Percentiles rank a stretch among this genome's conserved stretches.
Evolutionary conservation across 2,329 filamentous ascomycete genomes (phyloP).

Genomic region (Drechmeria coniospora): DNA sequence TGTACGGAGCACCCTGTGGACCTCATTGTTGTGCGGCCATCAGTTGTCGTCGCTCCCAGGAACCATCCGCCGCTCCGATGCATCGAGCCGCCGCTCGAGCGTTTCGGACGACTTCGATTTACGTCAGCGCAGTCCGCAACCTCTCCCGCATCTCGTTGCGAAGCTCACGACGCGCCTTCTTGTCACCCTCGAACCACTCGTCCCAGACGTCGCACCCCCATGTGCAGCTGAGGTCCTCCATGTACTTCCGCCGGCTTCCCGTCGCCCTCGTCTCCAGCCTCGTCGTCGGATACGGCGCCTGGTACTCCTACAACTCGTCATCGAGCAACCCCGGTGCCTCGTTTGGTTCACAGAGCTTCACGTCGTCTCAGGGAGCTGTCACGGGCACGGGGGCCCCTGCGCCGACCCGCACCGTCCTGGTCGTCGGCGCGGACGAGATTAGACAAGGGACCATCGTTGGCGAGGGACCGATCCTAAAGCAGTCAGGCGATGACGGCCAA

Average conservation of each 20-base stretch:
- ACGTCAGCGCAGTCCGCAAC: constrained; percentile 46
- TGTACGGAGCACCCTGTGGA: no score
- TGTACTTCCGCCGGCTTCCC: constrained; percentile 57
- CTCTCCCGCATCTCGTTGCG: constrained; percentile 27
- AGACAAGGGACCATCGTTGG: constrained; percentile 77
- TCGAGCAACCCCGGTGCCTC: no score
- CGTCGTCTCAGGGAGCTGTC: constrained; percentile 17
- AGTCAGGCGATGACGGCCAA: constrained; percentile 68
- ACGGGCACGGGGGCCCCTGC: constrained; percentile 18
- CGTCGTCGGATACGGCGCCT: constrained; percentile 57
- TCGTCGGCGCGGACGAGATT: constrained; percentile 81
- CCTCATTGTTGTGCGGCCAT: no score
- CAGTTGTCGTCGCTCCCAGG: no score
- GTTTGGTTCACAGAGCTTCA: constrained; percentile 29
- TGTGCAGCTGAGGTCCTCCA: constrained; percentile 48
- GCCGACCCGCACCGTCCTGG: constrained; percentile 53
- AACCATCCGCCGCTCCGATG: constrained; percentile 36
- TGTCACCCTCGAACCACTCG: constrained; percentile 10
- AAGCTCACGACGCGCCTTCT: constrained; percentile 22
- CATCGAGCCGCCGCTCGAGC: constrained; percentile 56
- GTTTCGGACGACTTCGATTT: constrained; percentile 51
- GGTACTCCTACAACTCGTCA: constrained; percentile 52
- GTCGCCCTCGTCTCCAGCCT: constrained; percentile 53
- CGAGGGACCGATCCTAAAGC: constrained; percentile 76
- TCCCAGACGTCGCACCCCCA: constrained; percentile 22